Conservation (phyloP, 164 flowering plant species). For the Kalanchoe fedtschenkoi region DNA sequence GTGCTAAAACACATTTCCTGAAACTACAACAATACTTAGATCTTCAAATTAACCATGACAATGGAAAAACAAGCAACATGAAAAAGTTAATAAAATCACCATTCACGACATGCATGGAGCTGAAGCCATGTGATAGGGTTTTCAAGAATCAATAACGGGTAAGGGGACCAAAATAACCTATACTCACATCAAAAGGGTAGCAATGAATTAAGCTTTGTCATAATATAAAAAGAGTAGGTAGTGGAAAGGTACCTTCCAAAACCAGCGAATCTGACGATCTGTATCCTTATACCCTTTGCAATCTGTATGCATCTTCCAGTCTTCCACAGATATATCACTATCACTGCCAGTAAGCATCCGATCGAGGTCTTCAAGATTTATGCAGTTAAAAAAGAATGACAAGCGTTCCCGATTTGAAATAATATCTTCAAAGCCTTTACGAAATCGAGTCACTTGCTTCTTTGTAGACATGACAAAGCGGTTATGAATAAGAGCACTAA, state of each 20-base stretch:
- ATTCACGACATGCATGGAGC: too few relatives aligned
- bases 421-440: slow-evolving; percentile 66
- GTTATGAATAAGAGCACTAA: slow-evolving; percentile 56
- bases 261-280: slow-evolving; percentile 76
- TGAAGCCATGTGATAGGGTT: too few relatives aligned
- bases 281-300: slow-evolving; percentile 63
- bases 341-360: slow-evolving; percentile 71
- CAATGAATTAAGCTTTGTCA: too few relatives aligned
- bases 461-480: slow-evolving; percentile 53
- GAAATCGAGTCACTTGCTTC: slow-evolving; percentile 52
- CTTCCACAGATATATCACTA: slow-evolving; percentile 45
- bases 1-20: too few relatives aligned
- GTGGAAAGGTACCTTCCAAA: slow-evolving; percentile 60
- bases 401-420: slow-evolving; percentile 20
- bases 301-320: slow-evolving; percentile 86
- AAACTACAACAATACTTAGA: too few relatives aligned
- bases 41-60: too few relatives aligned
- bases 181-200: too few relatives aligned
- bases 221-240: too few relatives aligned
- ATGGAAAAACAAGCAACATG: too few relatives aligned
- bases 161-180: too few relatives aligned
- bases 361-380: slow-evolving; percentile 75
- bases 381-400: slow-evolving; percentile 42
- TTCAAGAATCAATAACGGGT: too few relatives aligned
- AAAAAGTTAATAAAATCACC: too few relatives aligned